A percentile compares a stretch with the other conserved stretches of the same genome.
Evolutionary conservation across 176 grass and related monocot species (phyloP).

Genomic region (Secale cereale): DNA sequence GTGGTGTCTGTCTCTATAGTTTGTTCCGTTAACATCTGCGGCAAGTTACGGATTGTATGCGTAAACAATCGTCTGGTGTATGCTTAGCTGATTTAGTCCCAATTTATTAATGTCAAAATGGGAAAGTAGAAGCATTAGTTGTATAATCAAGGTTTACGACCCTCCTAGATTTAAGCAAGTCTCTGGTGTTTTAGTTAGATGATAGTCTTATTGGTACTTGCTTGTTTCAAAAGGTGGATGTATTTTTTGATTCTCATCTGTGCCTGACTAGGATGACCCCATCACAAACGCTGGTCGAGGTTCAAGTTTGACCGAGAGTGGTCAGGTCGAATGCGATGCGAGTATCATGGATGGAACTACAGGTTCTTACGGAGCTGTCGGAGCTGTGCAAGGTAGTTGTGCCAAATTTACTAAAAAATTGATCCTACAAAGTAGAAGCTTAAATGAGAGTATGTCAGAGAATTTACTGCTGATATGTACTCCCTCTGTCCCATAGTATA

Average conservation of each 20-base stretch:
- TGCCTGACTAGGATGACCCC: constrained; percentile 72
- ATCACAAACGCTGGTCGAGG: constrained; percentile 82
- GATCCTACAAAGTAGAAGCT: neutral
- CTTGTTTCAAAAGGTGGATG: constrained; percentile 13
- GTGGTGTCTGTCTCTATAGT: neutral
- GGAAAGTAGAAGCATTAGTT: neutral
- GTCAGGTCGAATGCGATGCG: constrained; percentile 91
- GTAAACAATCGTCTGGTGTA: neutral
- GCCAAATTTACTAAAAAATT: neutral
- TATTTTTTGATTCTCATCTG: constrained; percentile 3
- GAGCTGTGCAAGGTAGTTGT: constrained; percentile 82
- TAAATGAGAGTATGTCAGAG: neutral
- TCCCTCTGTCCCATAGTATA: too few relatives aligned
- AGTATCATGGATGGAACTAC: constrained; percentile 94
- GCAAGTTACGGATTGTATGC: neutral
- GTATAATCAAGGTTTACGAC: neutral
- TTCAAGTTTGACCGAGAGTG: constrained; percentile 86
- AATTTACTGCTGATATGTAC: neutral
- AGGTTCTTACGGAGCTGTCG: constrained; percentile 82
- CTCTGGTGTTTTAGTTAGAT: neutral
- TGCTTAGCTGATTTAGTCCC: neutral
- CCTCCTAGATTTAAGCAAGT: neutral
- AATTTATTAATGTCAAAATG: neutral
- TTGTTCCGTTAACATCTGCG: neutral
- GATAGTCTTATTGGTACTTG: neutral